A percentile compares a stretch with the other conserved stretches of the same genome.
These are phyloP conservation scores for Ascoidea asiatica DNA, from an alignment of 805 yeast genomes.

Conservation along the genomic window DNA sequence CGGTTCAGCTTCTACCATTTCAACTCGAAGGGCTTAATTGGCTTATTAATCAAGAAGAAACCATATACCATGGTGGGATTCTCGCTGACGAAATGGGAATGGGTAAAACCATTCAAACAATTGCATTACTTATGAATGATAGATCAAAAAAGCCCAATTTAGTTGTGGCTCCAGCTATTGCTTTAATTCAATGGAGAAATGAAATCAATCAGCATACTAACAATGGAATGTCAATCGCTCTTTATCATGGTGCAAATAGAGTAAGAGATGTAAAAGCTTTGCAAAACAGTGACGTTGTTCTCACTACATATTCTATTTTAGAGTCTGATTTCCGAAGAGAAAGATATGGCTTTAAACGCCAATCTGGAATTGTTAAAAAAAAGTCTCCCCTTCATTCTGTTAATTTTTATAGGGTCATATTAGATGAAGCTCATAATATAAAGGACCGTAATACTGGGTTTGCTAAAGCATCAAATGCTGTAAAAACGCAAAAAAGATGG, in stretches of 20 bases:
- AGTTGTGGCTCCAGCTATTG: conserved; percentile 98
- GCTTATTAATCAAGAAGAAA: conserved; percentile 72
- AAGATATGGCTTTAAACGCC: conserved; percentile 68
- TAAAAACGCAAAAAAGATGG: conserved; percentile 68
- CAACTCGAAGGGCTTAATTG: conserved; percentile 90
- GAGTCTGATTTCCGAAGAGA: conserved; percentile 82
- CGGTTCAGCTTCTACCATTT: conserved; percentile 66
- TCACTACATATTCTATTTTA: conserved; percentile 86
- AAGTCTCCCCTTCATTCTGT: conserved; percentile 61
- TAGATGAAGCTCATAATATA: conserved; percentile 97
- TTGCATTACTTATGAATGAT: conserved; percentile 71
- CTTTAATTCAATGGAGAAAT: conserved; percentile 92
- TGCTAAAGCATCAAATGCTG: conserved; percentile 74
- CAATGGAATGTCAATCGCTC: conserved; percentile 48
- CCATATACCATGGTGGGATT: conserved; percentile 76
- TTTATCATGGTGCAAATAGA: conserved; percentile 82
- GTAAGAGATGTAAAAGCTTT: conserved; percentile 44
- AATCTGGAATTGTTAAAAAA: conserved; percentile 59
- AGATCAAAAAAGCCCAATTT: conserved; percentile 55
- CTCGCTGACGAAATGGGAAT: conserved; percentile 99
- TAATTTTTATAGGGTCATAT: conserved; percentile 69
- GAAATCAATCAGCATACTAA: conserved; percentile 82
- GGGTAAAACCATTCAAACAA: conserved; percentile 98
- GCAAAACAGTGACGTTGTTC: conserved; percentile 52
- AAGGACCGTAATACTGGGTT: conserved; percentile 92